Evolutionary conservation across 495 filamentous ascomycete genomes (phyloP).

Genomic region (Emericellopsis terricola): DNA sequence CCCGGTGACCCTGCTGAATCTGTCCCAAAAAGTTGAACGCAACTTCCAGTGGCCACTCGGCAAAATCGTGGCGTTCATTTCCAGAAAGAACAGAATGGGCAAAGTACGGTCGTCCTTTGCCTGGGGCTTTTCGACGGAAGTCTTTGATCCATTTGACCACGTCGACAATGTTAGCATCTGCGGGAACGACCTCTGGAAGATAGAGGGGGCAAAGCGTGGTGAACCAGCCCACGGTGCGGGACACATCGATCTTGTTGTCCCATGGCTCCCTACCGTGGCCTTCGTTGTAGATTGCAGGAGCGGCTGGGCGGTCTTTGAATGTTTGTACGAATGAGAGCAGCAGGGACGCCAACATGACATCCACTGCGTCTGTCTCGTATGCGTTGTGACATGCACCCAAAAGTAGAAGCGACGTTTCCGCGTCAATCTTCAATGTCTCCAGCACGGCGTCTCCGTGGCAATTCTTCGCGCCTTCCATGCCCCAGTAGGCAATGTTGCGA

Average conservation of each 20-base stretch:
- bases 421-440: not conserved
- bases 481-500: too few species aligned
- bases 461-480: not conserved
- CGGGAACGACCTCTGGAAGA: constrained; percentile 11
- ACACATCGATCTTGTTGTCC: constrained; percentile 30
- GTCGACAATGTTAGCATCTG: not conserved
- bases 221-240: constrained; percentile 40
- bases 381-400: not conserved
- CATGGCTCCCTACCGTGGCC: constrained; percentile 35
- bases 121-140: not conserved
- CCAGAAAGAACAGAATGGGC: too few species aligned
- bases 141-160: not conserved
- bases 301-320: not conserved
- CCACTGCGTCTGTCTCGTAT: not conserved
- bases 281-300: constrained; percentile 10
- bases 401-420: not conserved
- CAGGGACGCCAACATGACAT: not conserved
- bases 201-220: constrained; percentile 25
- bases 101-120: too few species aligned
- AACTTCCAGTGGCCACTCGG: not conserved
- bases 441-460: not conserved
- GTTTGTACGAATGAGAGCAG: not conserved
- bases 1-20: not conserved
- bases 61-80: too few species aligned
- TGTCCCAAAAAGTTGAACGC: not conserved